Evolutionary conservation across 1,284 basidiomycete species (phyloP), one percentile per base, ranked within the genome.

Genomic region (Phylloporus gajari): DNA sequence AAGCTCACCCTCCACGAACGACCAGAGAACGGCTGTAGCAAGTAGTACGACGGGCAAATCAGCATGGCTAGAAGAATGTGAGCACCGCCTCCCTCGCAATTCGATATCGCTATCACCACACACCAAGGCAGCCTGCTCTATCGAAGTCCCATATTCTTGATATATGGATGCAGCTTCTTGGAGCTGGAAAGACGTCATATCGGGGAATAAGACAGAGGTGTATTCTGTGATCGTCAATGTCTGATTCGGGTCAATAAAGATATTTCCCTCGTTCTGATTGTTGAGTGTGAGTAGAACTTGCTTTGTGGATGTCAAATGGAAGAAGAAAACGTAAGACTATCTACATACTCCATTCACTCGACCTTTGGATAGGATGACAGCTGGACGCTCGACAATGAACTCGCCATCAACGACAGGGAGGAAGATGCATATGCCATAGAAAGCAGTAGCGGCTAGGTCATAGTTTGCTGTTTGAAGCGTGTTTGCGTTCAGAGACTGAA

Each of bases 381-480:
- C 72, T 73, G 25, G 72, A n/a, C 78, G 73, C 72, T 85, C 82
- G 5, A 77, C 64, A 48, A 84, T 83, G 67, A 83, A 81, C 15
- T 74, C 74, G 1, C 81, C 83, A 64, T 84, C 83, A 25, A 84
- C 76, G 21, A 84, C 82, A 1, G 83, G 83, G 51, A 79, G 75
- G 30, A 81, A 79, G 6, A 68, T 51, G 46, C 53, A 81, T 13
- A 78, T 82, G 1, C 78, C 82, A 67, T 70, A 79, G 71, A 84
- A 82, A 40, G 25, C 69, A 59, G 75, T 70, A 3, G 0, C 3
- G 13, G 53, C 70, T 19, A 83, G 59, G 4, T 69, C 58, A 4
- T 60, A 25, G 71, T 82, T 81, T n/a, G 65, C 73, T 3, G 65
- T 56, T 51, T 77, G 68, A 13, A 85, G 75, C 0, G 53, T 68